These are phyloP conservation scores for Cenchrus purpureus DNA, from an alignment of 176 grass and related monocot genomes.

Conservation along the genomic window DNA sequence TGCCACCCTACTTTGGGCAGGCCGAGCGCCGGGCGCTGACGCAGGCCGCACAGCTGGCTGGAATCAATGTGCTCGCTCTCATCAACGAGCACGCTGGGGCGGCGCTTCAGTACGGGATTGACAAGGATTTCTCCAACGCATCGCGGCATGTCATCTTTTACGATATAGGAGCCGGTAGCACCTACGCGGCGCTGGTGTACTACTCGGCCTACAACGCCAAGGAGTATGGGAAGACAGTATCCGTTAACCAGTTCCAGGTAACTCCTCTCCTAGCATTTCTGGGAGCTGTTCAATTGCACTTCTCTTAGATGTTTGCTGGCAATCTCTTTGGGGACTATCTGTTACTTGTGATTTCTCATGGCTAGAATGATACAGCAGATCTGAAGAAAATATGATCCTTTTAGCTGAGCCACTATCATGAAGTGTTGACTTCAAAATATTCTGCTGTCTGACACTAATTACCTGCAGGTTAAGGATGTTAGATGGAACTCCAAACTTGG, in stretches of 20 bases:
- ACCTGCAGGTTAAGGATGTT: conserved; percentile 86
- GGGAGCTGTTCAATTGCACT: conserved; percentile 17
- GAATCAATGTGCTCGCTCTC: conserved; percentile 86
- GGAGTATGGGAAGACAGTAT: conserved; percentile 79
- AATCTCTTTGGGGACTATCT: background rate
- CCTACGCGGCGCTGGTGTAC: conserved; percentile 90
- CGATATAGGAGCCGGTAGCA: conserved; percentile 95
- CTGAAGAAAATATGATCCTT: conserved; percentile 9
- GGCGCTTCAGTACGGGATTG: conserved; percentile 95
- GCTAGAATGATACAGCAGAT: conserved; percentile 24
- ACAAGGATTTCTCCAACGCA: conserved; percentile 92
- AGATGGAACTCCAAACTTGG: conserved; percentile 96
- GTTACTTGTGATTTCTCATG: conserved; percentile 2
- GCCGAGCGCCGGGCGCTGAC: conserved; percentile 78
- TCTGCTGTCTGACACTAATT: background rate
- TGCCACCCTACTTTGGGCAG: conserved; percentile 89
- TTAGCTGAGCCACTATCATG: background rate
- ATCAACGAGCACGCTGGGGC: conserved; percentile 96
- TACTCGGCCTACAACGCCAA: conserved; percentile 87
- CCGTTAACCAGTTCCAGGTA: conserved; percentile 94
- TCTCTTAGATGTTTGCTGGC: background rate
- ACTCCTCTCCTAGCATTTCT: background rate
- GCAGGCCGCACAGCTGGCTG: conserved; percentile 86
- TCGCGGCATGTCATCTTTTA: conserved; percentile 90
- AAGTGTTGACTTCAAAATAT: background rate